These are phyloP conservation scores for Trichoderma sp. DNA, from an alignment of 2,329 filamentous ascomycete species.

Conservation along the genomic window DNA sequence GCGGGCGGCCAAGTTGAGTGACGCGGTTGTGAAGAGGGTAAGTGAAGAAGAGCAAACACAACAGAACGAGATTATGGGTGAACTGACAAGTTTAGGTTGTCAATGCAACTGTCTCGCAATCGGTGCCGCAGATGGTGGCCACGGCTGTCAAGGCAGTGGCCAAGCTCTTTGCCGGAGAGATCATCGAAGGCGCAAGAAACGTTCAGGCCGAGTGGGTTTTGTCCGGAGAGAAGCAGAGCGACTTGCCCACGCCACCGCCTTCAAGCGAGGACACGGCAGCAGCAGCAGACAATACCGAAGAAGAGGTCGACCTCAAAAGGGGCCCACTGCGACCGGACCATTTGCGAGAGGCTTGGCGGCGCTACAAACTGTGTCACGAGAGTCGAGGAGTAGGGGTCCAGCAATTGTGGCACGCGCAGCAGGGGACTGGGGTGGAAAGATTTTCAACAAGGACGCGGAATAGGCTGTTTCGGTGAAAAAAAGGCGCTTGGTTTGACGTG, in stretches of 20 bases:
- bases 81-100: slow-evolving; percentile 54
- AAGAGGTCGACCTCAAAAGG: slow-evolving; percentile 44
- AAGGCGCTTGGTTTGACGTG: neutral
- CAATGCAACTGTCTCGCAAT: slow-evolving; percentile 80
- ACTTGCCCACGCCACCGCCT: slow-evolving; percentile 51
- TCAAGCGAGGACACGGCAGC: slow-evolving; percentile 38
- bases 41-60: slow-evolving; percentile 32
- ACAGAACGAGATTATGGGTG: too few relatives aligned
- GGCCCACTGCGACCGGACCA: slow-evolving; percentile 74
- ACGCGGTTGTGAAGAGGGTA: slow-evolving; percentile 70
- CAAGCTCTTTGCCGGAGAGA: slow-evolving; percentile 76
- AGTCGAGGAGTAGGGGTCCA: slow-evolving; percentile 65
- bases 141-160: slow-evolving; percentile 76
- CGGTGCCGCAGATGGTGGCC: slow-evolving; percentile 72
- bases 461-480: slow-evolving; percentile 55
- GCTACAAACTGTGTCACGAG: slow-evolving; percentile 66
- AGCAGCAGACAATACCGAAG: slow-evolving; percentile 31
- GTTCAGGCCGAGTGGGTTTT: slow-evolving; percentile 74
- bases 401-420: slow-evolving; percentile 64
- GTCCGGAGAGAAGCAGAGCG: slow-evolving; percentile 61
- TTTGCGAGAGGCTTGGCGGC: slow-evolving; percentile 70
- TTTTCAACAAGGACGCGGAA: slow-evolving; percentile 59
- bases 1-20: slow-evolving; percentile 69
- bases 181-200: slow-evolving; percentile 72
- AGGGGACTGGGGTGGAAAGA: slow-evolving; percentile 61